Evolutionary conservation across 306 rosid species (phyloP).

Genomic region (Pterocarpus macrocarpus): DNA sequence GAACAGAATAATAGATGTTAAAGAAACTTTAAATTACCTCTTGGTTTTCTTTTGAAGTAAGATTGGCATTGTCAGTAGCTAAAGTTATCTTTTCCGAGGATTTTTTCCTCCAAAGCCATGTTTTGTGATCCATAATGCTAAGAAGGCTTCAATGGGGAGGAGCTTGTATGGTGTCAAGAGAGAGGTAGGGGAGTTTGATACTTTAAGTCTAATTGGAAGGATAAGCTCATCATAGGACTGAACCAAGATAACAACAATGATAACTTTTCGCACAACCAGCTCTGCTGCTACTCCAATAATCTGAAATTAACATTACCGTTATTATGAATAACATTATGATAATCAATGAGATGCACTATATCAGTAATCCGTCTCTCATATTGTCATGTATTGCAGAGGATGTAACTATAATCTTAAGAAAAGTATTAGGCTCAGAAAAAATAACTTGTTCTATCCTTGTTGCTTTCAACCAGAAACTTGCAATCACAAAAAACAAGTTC

Average conservation of each 20-base stretch:
- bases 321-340: neutral
- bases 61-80: slow-evolving; percentile 55
- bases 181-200: slow-evolving; percentile 17
- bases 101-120: slow-evolving; percentile 90
- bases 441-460: neutral
- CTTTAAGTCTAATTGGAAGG: neutral
- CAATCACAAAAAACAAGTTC: neutral
- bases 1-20: slow-evolving; percentile 6
- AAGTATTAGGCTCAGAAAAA: neutral
- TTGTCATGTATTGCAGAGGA: slow-evolving; percentile 22
- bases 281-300: neutral
- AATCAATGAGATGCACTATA: slow-evolving; percentile 15
- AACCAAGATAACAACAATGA: slow-evolving; percentile 23
- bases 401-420: slow-evolving; percentile 21
- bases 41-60: slow-evolving; percentile 62
- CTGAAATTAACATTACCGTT: neutral
- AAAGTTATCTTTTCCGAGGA: slow-evolving; percentile 69
- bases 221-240: neutral
- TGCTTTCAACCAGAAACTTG: neutral
- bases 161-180: slow-evolving; percentile 36
- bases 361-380: slow-evolving; percentile 23
- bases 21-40: slow-evolving; percentile 56
- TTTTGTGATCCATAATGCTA: slow-evolving; percentile 73
- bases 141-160: slow-evolving; percentile 34
- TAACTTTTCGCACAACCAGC: slow-evolving; percentile 7